Conservation (phyloP, 805 yeast genomes). For the Zygotorulaspora danielsina region DNA sequence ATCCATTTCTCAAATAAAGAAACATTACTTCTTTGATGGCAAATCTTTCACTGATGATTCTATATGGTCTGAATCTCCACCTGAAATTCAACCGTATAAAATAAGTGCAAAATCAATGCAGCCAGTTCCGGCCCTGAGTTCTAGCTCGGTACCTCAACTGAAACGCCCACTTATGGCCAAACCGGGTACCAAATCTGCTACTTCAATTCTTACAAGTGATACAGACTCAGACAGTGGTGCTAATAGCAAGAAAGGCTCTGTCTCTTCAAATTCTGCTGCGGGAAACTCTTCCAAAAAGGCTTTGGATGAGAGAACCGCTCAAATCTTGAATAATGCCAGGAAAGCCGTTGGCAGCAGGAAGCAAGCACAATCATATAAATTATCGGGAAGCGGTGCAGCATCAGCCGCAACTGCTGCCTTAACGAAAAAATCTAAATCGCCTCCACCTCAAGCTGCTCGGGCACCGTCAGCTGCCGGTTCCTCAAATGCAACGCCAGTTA, state of each 20-base stretch:
- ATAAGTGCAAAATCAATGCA: conserved; percentile 75
- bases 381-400: conserved; percentile 22
- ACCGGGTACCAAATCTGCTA: conserved; percentile 8
- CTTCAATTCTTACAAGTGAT: conserved; percentile 1
- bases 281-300: conserved; percentile 15
- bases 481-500: not conserved
- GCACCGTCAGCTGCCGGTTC: conserved; percentile 10
- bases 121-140: conserved; percentile 54
- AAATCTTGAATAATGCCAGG: conserved; percentile 32
- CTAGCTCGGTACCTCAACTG: conserved; percentile 2
- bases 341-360: conserved; percentile 23
- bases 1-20: conserved; percentile 51
- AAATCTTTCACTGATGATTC: conserved; percentile 52
- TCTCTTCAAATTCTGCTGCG: conserved; percentile 1
- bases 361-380: conserved; percentile 10
- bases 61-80: conserved; percentile 58
- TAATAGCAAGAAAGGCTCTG: conserved; percentile 2
- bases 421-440: conserved; percentile 15
- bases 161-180: conserved; percentile 7
- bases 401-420: conserved; percentile 26
- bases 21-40: conserved; percentile 58
- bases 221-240: conserved; percentile 1
- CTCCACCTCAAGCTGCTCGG: conserved; percentile 5
- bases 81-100: conserved; percentile 67
- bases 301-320: conserved; percentile 32